phyloP scores from a whole-genome alignment of 192 early-diverging fungal genomes.

The Chytriomyces sp. region DNA sequence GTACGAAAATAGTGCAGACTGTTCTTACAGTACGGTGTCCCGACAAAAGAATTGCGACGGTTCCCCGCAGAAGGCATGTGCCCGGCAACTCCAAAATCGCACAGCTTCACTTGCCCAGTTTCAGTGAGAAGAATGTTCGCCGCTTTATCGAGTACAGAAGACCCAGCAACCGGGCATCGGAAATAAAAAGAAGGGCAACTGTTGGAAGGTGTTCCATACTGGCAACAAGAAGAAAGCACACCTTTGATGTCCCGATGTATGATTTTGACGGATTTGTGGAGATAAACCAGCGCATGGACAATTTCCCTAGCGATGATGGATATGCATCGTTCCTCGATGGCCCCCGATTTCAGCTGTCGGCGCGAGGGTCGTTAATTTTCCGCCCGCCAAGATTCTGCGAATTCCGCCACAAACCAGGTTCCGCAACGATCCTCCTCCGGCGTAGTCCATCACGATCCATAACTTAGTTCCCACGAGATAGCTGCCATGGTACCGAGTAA shows the following conservation, averaged over 20 bases:
- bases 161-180: too few relatives aligned
- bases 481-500: conserved; percentile 90
- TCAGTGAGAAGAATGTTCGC: conserved; percentile 70
- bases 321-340: conserved; percentile 88
- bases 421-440: conserved; percentile 89
- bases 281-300: conserved; percentile 84
- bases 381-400: neutral
- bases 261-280: conserved; percentile 88
- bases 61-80: conserved; percentile 52
- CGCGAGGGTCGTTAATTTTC: neutral
- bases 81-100: conserved; percentile 69
- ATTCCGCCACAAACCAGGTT: conserved; percentile 59
- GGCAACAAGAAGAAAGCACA: conserved; percentile 29
- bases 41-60: conserved; percentile 88
- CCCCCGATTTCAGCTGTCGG: conserved; percentile 73
- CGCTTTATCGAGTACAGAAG: conserved; percentile 44
- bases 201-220: neutral
- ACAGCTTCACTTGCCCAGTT: conserved; percentile 57
- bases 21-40: conserved; percentile 58
- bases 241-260: conserved; percentile 99
- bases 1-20: neutral
- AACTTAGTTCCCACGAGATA: conserved; percentile 77
- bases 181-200: too few relatives aligned
- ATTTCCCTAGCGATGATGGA: conserved; percentile 89
- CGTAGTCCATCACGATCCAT: conserved; percentile 99